A percentile compares a stretch with the other conserved stretches of the same genome.
phyloP scores from a whole-genome alignment of 2,329 filamentous ascomycete genomes.

The Cordyceps farinosa region DNA sequence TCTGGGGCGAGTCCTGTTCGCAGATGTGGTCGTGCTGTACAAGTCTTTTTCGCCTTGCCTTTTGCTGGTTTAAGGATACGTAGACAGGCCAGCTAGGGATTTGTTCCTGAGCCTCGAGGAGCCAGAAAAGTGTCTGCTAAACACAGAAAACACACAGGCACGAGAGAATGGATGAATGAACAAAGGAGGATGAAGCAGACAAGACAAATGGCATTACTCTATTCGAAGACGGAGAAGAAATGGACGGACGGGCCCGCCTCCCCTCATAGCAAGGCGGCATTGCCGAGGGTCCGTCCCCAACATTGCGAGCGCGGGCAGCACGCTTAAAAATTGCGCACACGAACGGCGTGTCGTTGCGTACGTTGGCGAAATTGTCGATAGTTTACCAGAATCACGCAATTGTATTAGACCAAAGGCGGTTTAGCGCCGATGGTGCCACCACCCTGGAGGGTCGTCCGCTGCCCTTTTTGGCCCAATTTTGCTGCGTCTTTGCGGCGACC shows the following conservation, averaged over 20 bases:
- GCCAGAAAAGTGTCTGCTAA: neutral
- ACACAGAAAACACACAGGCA: neutral
- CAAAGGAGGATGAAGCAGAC: conserved; percentile 1
- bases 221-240: conserved; percentile 4
- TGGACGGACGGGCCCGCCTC: conserved; percentile 5
- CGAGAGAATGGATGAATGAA: neutral
- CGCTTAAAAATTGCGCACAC: conserved; percentile 20
- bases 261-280: neutral
- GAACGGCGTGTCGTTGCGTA: conserved; percentile 17
- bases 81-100: neutral
- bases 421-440: conserved; percentile 26
- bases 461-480: conserved; percentile 11
- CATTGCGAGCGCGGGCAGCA: conserved; percentile 19
- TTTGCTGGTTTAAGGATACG: neutral
- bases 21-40: neutral
- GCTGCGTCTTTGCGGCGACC: neutral
- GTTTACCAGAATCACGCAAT: conserved; percentile 40
- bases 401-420: conserved; percentile 30
- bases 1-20: neutral
- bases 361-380: conserved; percentile 33
- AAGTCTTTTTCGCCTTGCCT: neutral
- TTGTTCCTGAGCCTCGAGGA: neutral
- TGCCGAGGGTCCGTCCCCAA: conserved; percentile 10
- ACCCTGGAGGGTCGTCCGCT: conserved; percentile 10
- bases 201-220: conserved; percentile 11